Evolutionary conservation across 805 yeast species (phyloP), one percentile per base, ranked within the genome.

Genomic region (Torulaspora delbrueckii): DNA sequence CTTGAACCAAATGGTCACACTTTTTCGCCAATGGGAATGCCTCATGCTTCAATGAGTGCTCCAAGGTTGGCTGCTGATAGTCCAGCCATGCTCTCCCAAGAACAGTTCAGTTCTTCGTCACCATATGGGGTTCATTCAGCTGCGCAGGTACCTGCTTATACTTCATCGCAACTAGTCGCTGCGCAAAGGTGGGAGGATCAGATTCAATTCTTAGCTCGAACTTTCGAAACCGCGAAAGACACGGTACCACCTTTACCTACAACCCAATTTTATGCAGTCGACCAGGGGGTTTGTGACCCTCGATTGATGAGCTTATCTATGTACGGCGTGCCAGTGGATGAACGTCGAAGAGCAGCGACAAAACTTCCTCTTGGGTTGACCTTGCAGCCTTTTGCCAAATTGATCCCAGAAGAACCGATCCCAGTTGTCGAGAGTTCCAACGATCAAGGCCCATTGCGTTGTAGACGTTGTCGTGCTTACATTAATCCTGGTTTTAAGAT

Each of bases 381-480:
- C 3, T 67, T 89, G 18, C 78, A 87, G 43, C 99, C 99, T 4
- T 88, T 93, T 72, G 95, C 96, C 0, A 80, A 81, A 9, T 53
- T 66, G 9, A 66, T 70, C 26, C 62, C 67, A 5, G 82, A 75
- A 12, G 78, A 76, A 1, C 67, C 67, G 0, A 77, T 89, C 1
- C 95, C 96, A 0, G 73, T 75, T 4, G 81, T 56, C 7, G 52
- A 43, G 7, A 43, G 47, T 26, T 44, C 45, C 3, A 31, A 76
- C 78, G 69, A 67, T 72, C 19, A 59, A 59, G 87, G 88, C 0
- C 95, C 96, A 0, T 82, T 95, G 27, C 77, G 99, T 55, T 93
- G 99, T 67, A 77, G 79, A 54, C 82, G 98, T 51, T 93, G 99
- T 68, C 78, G 96, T 45, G 79, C 96, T 1, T 93, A 89, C 64